Evolutionary conservation across 208 protist genomes (phyloP).

Genomic region (Acanthamoeba healyi): DNA sequence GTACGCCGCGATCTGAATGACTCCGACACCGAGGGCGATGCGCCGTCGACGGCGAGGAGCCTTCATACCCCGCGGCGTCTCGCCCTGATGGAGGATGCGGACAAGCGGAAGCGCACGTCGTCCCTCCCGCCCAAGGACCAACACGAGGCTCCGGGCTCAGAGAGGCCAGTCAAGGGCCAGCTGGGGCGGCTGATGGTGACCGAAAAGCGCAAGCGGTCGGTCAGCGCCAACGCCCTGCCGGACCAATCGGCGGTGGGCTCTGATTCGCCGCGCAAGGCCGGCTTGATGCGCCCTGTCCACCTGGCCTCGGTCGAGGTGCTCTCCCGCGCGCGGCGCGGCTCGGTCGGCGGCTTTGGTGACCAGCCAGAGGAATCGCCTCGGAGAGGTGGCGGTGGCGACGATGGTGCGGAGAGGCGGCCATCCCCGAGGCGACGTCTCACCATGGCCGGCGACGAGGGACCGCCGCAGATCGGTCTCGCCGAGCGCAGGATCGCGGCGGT

Average conservation of each 20-base stretch:
- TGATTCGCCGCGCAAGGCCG: not conserved
- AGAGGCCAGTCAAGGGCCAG: not conserved
- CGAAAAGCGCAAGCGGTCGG: slow-evolving; percentile 44
- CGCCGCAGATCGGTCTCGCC: not conserved
- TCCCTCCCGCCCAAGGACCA: slow-evolving; percentile 48
- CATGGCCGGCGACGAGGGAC: not conserved
- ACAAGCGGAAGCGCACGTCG: slow-evolving; percentile 20
- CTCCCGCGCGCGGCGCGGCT: not conserved
- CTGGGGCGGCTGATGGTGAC: not conserved
- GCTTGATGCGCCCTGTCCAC: not conserved
- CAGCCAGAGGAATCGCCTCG: not conserved
- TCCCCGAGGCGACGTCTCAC: not conserved
- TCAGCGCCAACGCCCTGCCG: not conserved
- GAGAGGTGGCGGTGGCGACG: not conserved
- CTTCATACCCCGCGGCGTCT: not conserved
- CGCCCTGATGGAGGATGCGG: not conserved
- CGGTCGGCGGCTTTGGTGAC: not conserved
- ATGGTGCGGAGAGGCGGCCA: too few relatives aligned
- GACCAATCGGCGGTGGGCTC: not conserved
- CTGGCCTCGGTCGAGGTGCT: not conserved
- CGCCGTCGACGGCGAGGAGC: not conserved
- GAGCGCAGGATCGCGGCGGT: not conserved
- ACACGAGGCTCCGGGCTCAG: not conserved
- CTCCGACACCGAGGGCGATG: not conserved
- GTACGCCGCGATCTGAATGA: not conserved